Evolutionary conservation across 495 filamentous ascomycete species (phyloP).

Genomic region (Neurospora sp.): DNA sequence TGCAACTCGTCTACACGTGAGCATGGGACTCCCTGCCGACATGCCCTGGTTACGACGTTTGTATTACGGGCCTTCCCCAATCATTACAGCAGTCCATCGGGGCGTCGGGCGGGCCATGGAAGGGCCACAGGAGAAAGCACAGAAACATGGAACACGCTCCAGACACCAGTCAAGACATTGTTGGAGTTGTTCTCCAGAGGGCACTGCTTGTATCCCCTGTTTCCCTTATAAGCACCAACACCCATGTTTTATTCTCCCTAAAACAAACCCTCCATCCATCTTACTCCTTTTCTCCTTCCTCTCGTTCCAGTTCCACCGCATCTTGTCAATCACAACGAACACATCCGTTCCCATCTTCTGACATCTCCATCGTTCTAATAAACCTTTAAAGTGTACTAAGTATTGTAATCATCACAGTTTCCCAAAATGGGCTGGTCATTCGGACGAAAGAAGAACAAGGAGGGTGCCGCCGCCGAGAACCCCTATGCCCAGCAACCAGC

Average conservation of each 20-base stretch:
- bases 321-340: background rate
- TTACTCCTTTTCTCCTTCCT: background rate
- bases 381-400: background rate
- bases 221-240: background rate
- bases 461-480: conserved; percentile 45
- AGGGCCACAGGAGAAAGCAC: background rate
- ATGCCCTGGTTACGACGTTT: background rate
- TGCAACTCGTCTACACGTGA: background rate
- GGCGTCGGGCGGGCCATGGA: background rate
- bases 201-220: background rate
- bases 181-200: background rate
- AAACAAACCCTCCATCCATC: background rate
- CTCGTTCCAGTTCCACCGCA: background rate
- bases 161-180: background rate
- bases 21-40: background rate
- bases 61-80: background rate
- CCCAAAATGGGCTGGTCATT: conserved; percentile 6
- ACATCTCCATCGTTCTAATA: background rate
- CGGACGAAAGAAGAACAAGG: conserved; percentile 41
- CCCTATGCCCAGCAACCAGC: conserved; percentile 59
- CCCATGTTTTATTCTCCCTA: background rate
- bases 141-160: background rate
- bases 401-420: background rate
- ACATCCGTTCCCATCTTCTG: background rate
- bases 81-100: background rate